phyloP scores from a whole-genome alignment of 2,329 filamentous ascomycete genomes.

The Purpureocillium takamizusanense region DNA sequence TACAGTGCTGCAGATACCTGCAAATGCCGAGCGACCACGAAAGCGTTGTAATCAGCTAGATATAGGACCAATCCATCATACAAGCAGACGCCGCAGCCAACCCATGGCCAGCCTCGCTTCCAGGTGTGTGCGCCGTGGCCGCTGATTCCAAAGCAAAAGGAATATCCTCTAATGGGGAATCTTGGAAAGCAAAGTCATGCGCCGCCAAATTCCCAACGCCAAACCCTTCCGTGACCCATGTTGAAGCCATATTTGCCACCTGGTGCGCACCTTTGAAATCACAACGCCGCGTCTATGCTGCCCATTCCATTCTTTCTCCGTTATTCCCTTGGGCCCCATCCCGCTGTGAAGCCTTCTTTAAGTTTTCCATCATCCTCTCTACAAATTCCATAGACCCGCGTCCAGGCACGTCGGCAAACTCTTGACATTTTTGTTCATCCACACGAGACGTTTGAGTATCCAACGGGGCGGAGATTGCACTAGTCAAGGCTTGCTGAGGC shows the following conservation, averaged over 20 bases:
- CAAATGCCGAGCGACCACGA: too few species aligned
- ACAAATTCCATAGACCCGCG: conserved; percentile 38
- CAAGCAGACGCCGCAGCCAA: too few species aligned
- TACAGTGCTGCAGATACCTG: background rate
- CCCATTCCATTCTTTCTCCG: background rate
- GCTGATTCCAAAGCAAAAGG: too few species aligned
- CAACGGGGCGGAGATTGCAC: too few species aligned
- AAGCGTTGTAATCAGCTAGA: too few species aligned
- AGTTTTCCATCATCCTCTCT: conserved; percentile 42
- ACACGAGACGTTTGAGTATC: too few species aligned
- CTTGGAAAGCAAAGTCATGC: background rate
- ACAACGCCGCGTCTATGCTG: background rate
- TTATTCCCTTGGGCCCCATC: background rate
- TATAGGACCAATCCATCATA: too few species aligned
- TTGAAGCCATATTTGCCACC: too few species aligned
- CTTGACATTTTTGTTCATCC: conserved; percentile 11
- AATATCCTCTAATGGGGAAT: conserved; percentile 1
- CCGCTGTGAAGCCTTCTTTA: conserved; percentile 29
- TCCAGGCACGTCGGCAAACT: conserved; percentile 32
- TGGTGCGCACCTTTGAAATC: background rate
- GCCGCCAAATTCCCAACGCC: background rate
- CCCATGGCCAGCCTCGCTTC: too few species aligned
- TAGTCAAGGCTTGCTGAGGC: too few species aligned
- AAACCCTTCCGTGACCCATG: background rate
- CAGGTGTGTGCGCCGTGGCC: too few species aligned